These are phyloP conservation scores for Prunus kanzakura DNA, from an alignment of 306 rosid genomes.

Conservation along the genomic window DNA sequence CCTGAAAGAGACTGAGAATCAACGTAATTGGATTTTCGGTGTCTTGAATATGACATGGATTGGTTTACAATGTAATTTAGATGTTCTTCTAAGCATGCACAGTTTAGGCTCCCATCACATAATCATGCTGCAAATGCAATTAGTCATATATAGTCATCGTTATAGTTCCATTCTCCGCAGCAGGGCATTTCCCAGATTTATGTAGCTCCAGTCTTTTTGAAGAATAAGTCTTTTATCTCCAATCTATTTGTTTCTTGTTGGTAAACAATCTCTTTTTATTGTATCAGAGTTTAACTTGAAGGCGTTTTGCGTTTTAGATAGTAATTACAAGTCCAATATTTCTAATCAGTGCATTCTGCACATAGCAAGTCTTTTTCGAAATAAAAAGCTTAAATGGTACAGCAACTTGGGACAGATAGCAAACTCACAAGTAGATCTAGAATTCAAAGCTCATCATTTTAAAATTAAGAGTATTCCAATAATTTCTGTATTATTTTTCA, in stretches of 20 bases:
- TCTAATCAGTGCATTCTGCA: too few relatives aligned
- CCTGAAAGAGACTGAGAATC: conserved; percentile 10
- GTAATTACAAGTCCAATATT: too few relatives aligned
- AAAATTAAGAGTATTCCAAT: too few relatives aligned
- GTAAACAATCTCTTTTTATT: background rate
- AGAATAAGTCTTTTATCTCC: background rate
- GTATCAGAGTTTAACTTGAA: too few relatives aligned
- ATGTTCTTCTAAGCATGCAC: background rate
- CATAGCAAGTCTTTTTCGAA: too few relatives aligned
- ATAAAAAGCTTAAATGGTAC: too few relatives aligned
- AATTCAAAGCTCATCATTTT: too few relatives aligned
- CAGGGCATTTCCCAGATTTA: background rate
- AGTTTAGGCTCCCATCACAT: background rate
- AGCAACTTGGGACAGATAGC: too few relatives aligned
- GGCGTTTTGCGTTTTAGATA: too few relatives aligned
- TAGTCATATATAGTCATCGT: background rate
- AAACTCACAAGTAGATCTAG: too few relatives aligned
- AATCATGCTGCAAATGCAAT: background rate
- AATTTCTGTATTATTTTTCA: too few relatives aligned
- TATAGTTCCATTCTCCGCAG: background rate
- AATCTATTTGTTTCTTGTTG: background rate
- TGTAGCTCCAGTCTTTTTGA: background rate
- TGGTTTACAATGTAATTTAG: background rate
- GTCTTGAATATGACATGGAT: background rate
- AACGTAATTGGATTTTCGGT: background rate